A percentile compares a stretch with the other conserved stretches of the same genome.
These are phyloP conservation scores for Trichoderma citrinoviride DNA, from an alignment of 2,329 filamentous ascomycete genomes.

Conservation along the genomic window DNA sequence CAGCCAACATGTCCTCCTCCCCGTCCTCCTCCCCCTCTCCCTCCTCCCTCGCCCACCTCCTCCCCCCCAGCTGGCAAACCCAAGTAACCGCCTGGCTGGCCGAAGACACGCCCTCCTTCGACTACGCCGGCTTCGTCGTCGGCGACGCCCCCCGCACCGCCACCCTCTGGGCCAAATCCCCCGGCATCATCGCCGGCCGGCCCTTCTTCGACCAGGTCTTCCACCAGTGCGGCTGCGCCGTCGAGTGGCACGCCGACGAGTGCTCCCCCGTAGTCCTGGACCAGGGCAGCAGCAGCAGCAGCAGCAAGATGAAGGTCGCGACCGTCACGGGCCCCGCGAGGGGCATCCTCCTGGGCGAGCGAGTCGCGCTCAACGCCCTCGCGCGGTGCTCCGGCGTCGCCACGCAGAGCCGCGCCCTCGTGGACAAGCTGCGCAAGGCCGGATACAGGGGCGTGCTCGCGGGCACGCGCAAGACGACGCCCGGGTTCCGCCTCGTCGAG, in stretches of 20 bases:
- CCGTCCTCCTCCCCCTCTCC: constrained; percentile 29
- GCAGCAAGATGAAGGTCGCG: constrained; percentile 61
- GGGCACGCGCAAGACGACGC: constrained; percentile 94
- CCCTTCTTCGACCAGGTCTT: constrained; percentile 98
- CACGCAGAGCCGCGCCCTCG: constrained; percentile 59
- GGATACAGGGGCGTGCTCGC: constrained; percentile 85
- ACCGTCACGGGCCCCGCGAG: constrained; percentile 83
- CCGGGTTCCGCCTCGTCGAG: constrained; percentile 90
- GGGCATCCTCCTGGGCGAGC: constrained; percentile 79
- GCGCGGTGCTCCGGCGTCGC: constrained; percentile 91
- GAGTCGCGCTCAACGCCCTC: constrained; percentile 87
- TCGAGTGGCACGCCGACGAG: constrained; percentile 83
- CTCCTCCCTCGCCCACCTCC: constrained; percentile 60
- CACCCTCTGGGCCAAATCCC: constrained; percentile 66
- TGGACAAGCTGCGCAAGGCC: constrained; percentile 55
- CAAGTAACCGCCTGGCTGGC: constrained; percentile 82
- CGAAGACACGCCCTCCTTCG: constrained; percentile 94
- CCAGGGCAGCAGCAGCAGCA: constrained; percentile 29
- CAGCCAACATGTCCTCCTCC: not conserved
- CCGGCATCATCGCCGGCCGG: constrained; percentile 81
- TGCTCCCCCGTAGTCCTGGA: constrained; percentile 64
- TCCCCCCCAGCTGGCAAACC: constrained; percentile 81
- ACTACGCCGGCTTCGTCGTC: constrained; percentile 96
- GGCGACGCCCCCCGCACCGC: constrained; percentile 65
- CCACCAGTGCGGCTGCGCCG: constrained; percentile 80